These are phyloP conservation scores for Colletotrichum endophyticum DNA, from an alignment of 2,329 filamentous ascomycete species.

Conservation along the genomic window DNA sequence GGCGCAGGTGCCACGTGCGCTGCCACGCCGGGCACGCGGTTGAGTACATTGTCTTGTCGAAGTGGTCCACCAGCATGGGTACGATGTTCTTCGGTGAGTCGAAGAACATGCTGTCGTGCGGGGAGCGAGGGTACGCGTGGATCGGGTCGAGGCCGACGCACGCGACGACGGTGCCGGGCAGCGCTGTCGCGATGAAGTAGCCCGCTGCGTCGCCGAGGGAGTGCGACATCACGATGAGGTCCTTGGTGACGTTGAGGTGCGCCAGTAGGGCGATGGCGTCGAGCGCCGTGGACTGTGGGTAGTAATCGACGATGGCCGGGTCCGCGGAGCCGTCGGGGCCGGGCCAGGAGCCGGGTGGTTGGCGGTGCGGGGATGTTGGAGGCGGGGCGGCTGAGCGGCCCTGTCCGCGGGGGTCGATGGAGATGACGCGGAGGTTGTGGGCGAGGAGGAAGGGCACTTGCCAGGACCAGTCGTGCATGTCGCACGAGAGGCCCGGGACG, in stretches of 20 bases:
- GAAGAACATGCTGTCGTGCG: background rate
- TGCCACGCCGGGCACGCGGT: background rate
- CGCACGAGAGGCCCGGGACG: background rate
- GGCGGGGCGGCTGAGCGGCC: conserved; percentile 1
- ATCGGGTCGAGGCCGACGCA: background rate
- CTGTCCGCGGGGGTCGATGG: conserved; percentile 1
- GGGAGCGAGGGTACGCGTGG: background rate
- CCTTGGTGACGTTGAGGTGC: background rate
- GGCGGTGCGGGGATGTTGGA: background rate
- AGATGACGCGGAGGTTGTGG: conserved; percentile 3
- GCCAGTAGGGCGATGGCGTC: background rate
- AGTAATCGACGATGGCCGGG: conserved; percentile 4
- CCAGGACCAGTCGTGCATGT: conserved; percentile 13
- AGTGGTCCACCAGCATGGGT: background rate
- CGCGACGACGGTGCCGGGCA: background rate
- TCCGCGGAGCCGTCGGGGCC: background rate
- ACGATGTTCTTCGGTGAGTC: background rate
- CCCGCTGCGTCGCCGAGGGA: background rate
- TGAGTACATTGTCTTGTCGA: background rate
- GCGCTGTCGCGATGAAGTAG: background rate
- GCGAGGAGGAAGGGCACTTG: background rate
- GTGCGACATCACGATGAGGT: background rate
- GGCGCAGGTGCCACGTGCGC: conserved; percentile 8
- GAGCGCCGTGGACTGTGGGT: conserved; percentile 6
- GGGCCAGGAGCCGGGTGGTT: background rate